A percentile compares a stretch with the other conserved stretches of the same genome.
Evolutionary conservation across 2,329 filamentous ascomycete species (phyloP).

Genomic region (Diplocarpon mali): DNA sequence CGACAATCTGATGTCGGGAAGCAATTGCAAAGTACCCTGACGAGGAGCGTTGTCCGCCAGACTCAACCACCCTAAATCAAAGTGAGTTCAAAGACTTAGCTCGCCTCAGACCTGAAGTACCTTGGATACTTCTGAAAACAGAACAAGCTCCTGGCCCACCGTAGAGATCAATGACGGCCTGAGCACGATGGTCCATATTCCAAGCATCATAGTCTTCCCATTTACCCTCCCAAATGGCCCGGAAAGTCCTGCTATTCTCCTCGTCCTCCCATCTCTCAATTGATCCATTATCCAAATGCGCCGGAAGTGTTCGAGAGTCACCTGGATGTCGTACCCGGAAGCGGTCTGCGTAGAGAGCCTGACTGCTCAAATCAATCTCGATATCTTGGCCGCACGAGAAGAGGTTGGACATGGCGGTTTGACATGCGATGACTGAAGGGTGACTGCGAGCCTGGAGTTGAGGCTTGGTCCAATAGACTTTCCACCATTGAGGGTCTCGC

Average conservation of each 20-base stretch:
- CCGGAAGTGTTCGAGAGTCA: constrained; percentile 3
- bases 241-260: constrained; percentile 4
- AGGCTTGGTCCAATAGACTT: constrained; percentile 6
- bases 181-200: constrained; percentile 5
- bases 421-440: constrained; percentile 3
- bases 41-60: constrained; percentile 6
- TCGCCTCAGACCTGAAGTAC: background rate
- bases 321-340: constrained; percentile 5
- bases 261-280: constrained; percentile 8
- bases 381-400: constrained; percentile 5
- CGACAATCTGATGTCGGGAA: constrained; percentile 6
- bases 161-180: constrained; percentile 6
- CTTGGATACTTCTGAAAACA: constrained; percentile 6
- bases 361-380: constrained; percentile 4
- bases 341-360: constrained; percentile 7
- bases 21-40: constrained; percentile 4
- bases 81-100: background rate
- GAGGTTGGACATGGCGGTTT: constrained; percentile 5
- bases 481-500: constrained; percentile 4
- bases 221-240: constrained; percentile 5
- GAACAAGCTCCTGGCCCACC: constrained; percentile 8
- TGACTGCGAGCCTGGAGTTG: constrained; percentile 6
- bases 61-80: constrained; percentile 5
- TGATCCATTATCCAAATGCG: constrained; percentile 7
- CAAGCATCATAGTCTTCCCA: constrained; percentile 9